Base-by-base conservation (phyloP, 495 filamentous ascomycete species). In the Neurospora discreta region DNA sequence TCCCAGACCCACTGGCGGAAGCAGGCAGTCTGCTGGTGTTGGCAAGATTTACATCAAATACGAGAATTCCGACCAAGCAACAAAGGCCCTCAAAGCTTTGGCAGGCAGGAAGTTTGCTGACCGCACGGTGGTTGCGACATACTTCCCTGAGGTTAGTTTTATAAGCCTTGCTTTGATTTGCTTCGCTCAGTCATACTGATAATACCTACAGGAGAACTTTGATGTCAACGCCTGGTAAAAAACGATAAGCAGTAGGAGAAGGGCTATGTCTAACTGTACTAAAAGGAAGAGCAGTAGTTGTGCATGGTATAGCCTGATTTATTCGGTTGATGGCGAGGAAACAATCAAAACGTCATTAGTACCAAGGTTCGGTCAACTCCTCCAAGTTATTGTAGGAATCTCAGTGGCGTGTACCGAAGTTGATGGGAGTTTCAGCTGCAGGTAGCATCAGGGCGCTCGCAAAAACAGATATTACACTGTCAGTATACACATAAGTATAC, bases 41-140 rank as follows among this genome's bases (percentile, higher is more conserved):
- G 95, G 95, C 77, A 98, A 98, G 87, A 98, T 99, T 73, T 99
- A 88, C 77, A 88, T 99, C 85, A 98, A 97, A 82, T 99, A 91
- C 76, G 93, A 95, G 68, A 88, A 83, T 3, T 82, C 88, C 8
- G 92, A 94, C 71, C 87, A 89, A 2, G 92, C 96, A n/a, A 89
- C 90, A 68, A 92, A 90, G 76, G 95, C 95, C 13, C 85, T 98
- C 68, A 87, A 90, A 74, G 89, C 93, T 46, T 86, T 99, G 72
- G 96, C 96, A 13, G 95, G 95, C 46, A 87, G 95, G 69, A 97
- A 98, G 80, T 99, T 98, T 78, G 92, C 93, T 1, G 93, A 97
- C 81, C 89, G 95, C 44, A 99, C 95, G 9, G 95, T 99, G 23
- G 96, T 99, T 41, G 93, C 92, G 10, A 97, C 96, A 16, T 97